A percentile compares a stretch with the other conserved stretches of the same genome.
These are phyloP conservation scores for Cryptococcus amylolentus DNA, from an alignment of 1,284 basidiomycete genomes.

Conservation along the genomic window DNA sequence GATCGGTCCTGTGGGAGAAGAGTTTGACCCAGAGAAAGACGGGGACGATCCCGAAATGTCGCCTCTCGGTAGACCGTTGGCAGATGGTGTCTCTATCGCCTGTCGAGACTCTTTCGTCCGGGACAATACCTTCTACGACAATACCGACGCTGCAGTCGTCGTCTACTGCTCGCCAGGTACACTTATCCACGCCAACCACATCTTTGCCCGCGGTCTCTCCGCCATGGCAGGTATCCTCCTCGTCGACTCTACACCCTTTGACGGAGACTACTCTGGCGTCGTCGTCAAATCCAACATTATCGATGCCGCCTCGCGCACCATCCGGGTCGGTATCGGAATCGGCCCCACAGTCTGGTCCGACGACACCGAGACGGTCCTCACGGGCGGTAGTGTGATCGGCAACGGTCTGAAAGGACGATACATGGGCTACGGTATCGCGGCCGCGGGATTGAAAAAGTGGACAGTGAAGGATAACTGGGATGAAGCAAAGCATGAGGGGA, in stretches of 20 bases:
- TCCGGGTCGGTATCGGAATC: constrained; percentile 53
- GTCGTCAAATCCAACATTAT: constrained; percentile 49
- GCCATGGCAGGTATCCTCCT: constrained; percentile 52
- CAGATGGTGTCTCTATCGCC: constrained; percentile 48
- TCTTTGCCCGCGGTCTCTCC: constrained; percentile 33
- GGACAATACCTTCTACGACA: constrained; percentile 48
- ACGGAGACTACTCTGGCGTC: constrained; percentile 48
- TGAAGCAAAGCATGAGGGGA: constrained; percentile 43
- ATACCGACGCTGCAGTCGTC: constrained; percentile 48
- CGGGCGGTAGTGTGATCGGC: constrained; percentile 36
- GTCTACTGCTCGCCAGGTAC: constrained; percentile 52
- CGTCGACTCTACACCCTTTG: constrained; percentile 50
- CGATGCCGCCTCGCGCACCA: constrained; percentile 40
- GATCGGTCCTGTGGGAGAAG: constrained; percentile 50
- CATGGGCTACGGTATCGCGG: constrained; percentile 51
- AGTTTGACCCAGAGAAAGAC: constrained; percentile 45
- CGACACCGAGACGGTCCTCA: constrained; percentile 47
- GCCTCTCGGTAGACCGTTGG: constrained; percentile 47
- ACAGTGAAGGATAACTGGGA: constrained; percentile 48
- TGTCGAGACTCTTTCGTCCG: constrained; percentile 44
- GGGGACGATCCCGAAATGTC: constrained; percentile 49
- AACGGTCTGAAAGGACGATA: constrained; percentile 45
- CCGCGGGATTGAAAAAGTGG: constrained; percentile 43
- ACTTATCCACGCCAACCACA: constrained; percentile 45
- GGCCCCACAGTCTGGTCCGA: constrained; percentile 50